Evolutionary conservation across 2,329 filamentous ascomycete species (phyloP), one percentile per base, ranked within the genome.

Genomic region (Catunica adiposa): DNA sequence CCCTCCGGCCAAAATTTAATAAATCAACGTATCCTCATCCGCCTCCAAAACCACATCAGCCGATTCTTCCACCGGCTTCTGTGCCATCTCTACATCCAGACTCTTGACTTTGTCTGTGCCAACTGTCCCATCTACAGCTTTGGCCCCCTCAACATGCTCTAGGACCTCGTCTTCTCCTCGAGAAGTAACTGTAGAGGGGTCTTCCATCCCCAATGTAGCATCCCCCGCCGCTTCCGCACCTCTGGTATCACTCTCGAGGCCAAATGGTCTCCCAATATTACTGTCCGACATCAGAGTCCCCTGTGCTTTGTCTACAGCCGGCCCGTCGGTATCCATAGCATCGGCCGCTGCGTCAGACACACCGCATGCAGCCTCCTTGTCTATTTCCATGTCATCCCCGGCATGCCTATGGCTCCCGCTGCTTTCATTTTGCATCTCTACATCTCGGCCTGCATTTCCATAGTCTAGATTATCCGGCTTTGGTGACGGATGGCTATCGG

Each of bases 21-120:
- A 95, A 58, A 94, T 90, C 54, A 95, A 87, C 62, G 84, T 89
- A 64, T 95, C 89, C 70, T 96, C 89, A 59, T 88, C 86, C 55
- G 84, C 86, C 67, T 88, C 85, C 55, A 92, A 81, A 61, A 94
- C 75, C 56, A 90, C 82, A 63, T 89, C 86, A 54, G 80, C 84
- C 53, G 78, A 76, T 60, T 88, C 82, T 63, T 89, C 84, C 58
- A 84, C 76, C n/a, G 38, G 25, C 50, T 56, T 51, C 14, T 42
- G n/a, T n/a, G n/a, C n/a, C n/a, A n/a, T 23, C 37, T 9, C 34
- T 31, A 23, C 26, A 22, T 23, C 48, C 15, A 22, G 17, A n/a
- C 20, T 48, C 25, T 50, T 15, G 20, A 38, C 37, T 15, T 15
- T 26, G n/a, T 51, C 48, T 34, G n/a, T 40, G n/a, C 14, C n/a